Conservation (phyloP, 1,284 basidiomycete genomes). For the Sporisorium reilianum region DNA sequence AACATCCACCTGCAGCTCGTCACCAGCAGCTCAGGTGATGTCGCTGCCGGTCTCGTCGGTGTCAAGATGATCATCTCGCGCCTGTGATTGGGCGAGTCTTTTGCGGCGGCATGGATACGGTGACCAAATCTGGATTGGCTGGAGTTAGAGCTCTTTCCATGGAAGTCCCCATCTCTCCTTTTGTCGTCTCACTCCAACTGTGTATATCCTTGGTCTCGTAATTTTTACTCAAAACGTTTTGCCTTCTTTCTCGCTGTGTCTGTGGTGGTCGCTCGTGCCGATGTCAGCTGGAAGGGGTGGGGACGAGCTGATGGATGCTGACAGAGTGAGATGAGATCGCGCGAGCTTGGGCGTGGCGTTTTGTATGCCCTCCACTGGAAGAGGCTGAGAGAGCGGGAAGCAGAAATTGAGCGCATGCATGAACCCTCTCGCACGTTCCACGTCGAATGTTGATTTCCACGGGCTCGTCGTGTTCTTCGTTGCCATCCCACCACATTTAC, state of each 20-base stretch:
- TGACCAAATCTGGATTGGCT: not conserved
- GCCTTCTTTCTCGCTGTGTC: not conserved
- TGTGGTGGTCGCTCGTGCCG: not conserved
- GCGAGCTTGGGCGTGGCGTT: not conserved
- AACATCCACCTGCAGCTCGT: slow-evolving; percentile 63
- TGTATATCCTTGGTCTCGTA: slow-evolving; percentile 20
- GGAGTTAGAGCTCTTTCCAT: not conserved
- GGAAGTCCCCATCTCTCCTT: not conserved
- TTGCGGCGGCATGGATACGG: not conserved
- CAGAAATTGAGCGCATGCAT: slow-evolving; percentile 3
- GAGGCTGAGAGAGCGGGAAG: not conserved
- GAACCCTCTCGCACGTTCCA: slow-evolving; percentile 18
- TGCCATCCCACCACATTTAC: slow-evolving; percentile 3
- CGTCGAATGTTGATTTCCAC: slow-evolving; percentile 4
- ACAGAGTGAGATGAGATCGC: not conserved
- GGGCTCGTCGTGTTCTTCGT: slow-evolving; percentile 4
- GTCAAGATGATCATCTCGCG: slow-evolving; percentile 66
- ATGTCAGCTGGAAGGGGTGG: too few species aligned
- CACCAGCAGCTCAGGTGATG: slow-evolving; percentile 62
- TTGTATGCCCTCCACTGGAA: not conserved
- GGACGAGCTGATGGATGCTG: not conserved
- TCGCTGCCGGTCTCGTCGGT: slow-evolving; percentile 61
- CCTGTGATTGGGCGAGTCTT: slow-evolving; percentile 14
- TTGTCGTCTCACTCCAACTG: slow-evolving; percentile 14
- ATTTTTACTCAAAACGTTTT: not conserved